A percentile compares a stretch with the other conserved stretches of the same genome.
Conservation (phyloP, 2,329 filamentous ascomycete genomes). For the Pseudocercospora musae region DNA sequence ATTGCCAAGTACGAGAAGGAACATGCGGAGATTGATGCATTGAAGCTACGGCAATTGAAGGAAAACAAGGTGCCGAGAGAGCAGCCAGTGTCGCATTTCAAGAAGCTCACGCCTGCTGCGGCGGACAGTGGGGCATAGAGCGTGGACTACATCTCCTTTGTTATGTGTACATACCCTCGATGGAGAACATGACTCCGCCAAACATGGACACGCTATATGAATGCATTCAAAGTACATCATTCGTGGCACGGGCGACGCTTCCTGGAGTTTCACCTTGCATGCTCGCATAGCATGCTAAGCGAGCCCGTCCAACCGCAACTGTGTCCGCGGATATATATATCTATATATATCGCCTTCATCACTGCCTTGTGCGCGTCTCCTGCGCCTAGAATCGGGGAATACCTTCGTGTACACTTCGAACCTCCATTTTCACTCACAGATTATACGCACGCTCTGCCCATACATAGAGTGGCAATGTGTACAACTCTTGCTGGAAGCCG, state of each 20-base stretch:
- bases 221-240: not conserved
- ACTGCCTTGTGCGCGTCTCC: not conserved
- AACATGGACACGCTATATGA: not conserved
- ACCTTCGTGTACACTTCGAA: not conserved
- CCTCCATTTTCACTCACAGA: not conserved
- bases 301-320: not conserved
- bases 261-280: not conserved
- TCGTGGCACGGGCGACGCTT: not conserved
- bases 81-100: conserved; percentile 29
- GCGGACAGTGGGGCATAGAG: conserved; percentile 14
- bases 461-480: not conserved
- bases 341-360: not conserved
- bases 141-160: conserved; percentile 9
- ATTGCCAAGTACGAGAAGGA: conserved; percentile 61
- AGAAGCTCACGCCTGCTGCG: conserved; percentile 26
- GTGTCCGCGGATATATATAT: not conserved
- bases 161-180: conserved; percentile 9
- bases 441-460: not conserved
- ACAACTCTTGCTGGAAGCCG: not conserved
- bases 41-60: conserved; percentile 48
- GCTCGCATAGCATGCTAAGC: not conserved
- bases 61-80: conserved; percentile 37
- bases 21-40: conserved; percentile 55
- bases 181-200: not conserved
- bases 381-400: not conserved